Evolutionary conservation across 768 basidiomycete genomes (phyloP), one percentile per base, ranked within the genome.

Genomic region (Tremella yokohamensis): DNA sequence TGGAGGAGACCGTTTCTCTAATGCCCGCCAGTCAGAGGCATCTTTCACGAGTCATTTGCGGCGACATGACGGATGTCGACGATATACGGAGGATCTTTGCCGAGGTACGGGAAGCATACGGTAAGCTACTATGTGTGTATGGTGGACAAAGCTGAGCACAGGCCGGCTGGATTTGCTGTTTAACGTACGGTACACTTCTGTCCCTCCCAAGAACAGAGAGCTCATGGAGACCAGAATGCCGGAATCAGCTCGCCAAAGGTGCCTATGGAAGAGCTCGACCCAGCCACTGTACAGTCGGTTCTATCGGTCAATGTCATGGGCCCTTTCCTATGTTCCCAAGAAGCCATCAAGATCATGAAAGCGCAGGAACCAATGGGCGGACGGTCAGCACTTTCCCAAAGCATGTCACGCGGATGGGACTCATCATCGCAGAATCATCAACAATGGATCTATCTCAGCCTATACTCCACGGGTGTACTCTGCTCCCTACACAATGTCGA

Each of bases 261-360:
- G 71, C 84, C 54, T 73, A 76, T 88, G 8, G 82, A 81, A 16
- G 77, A 81, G 2, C 87, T 90, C 73, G 80, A 81, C 48, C 20
- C 79, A 77, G 53, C 58, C 3, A 42, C 55, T 12, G 68, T 61
- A 45, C 51, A 65, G 9, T 29, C 57, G 7, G 83, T 88, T 24
- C 73, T 89, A 57, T 80, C 84, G 57, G 81, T 87, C 40, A 90
- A 90, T 76, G 77, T 90, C 40, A 71, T 83, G n/a, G 88, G 82
- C 0, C 78, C 84, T 0, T 88, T 88, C 75, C 78, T 89, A 9
- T 88, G 87, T 68, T 85, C 87, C 0, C 83, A 86, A 9, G 85
- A 89, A 62, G 89, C 88, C 0, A 79, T 89, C 66, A 80, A 73
- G 56, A 74, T 83, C 1, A 89, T 89, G 82, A 89, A 87, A 70